Conservation (phyloP, 257 asterid species). For the Petunia axillaris region DNA sequence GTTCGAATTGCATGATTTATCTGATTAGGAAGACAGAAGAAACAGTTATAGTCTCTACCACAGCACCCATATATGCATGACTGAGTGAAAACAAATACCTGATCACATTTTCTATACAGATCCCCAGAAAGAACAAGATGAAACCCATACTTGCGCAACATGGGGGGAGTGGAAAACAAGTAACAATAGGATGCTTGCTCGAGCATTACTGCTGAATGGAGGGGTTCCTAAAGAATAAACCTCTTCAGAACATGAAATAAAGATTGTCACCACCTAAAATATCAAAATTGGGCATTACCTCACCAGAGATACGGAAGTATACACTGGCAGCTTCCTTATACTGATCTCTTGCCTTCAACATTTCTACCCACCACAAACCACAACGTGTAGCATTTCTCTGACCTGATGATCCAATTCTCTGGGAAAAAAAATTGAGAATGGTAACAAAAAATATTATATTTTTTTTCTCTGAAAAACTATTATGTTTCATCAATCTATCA, state of each 20-base stretch:
- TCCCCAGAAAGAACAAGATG: slow-evolving; percentile 98
- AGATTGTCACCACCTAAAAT: slow-evolving; percentile 26
- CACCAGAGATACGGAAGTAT: slow-evolving; percentile 97
- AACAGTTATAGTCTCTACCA: slow-evolving; percentile 30
- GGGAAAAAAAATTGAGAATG: slow-evolving; percentile 30
- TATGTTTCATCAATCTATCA: neutral
- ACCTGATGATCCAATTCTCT: slow-evolving; percentile 83
- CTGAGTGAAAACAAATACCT: slow-evolving; percentile 54
- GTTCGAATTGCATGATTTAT: slow-evolving; percentile 97
- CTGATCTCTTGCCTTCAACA: slow-evolving; percentile 87
- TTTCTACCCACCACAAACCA: slow-evolving; percentile 99
- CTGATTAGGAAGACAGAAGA: slow-evolving; percentile 49
- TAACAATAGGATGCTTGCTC: slow-evolving; percentile 99
- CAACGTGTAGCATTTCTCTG: slow-evolving; percentile 79
- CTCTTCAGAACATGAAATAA: slow-evolving; percentile 49
- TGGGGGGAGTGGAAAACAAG: slow-evolving; percentile 77
- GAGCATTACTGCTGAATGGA: slow-evolving; percentile 94
- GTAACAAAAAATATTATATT: slow-evolving; percentile 17
- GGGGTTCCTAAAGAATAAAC: slow-evolving; percentile 63
- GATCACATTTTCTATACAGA: slow-evolving; percentile 93
- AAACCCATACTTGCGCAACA: slow-evolving; percentile 93
- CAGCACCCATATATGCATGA: slow-evolving; percentile 31
- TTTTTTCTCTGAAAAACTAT: slow-evolving; percentile 55
- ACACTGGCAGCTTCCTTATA: slow-evolving; percentile 93
- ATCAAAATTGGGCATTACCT: slow-evolving; percentile 71